Conservation (phyloP, 148 eudicot genomes). For the Chenopodium formosanum region DNA sequence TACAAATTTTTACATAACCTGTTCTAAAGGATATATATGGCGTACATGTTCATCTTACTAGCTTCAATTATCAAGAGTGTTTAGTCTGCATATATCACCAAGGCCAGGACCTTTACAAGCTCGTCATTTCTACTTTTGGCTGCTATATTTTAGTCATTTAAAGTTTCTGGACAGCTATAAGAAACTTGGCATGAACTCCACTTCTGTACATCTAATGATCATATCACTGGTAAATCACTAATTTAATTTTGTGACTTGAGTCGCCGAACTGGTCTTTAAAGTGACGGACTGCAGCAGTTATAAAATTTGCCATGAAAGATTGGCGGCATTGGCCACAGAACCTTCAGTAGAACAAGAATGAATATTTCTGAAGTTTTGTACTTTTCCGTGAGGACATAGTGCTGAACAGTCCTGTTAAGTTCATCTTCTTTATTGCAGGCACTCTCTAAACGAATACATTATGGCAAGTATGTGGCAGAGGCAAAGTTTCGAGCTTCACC, state of each 20-base stretch:
- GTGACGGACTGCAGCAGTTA: neutral
- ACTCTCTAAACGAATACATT: constrained; percentile 91
- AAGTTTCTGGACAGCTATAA: neutral
- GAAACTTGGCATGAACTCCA: neutral
- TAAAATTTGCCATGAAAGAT: neutral
- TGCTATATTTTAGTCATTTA: neutral
- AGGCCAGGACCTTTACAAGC: neutral
- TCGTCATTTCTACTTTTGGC: neutral
- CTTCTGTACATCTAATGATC: neutral
- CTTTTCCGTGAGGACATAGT: neutral
- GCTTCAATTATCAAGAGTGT: neutral
- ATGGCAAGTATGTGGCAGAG: constrained; percentile 96
- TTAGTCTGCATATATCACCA: neutral
- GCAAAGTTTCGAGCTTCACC: constrained; percentile 88
- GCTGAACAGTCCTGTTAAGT: neutral
- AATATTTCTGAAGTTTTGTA: neutral
- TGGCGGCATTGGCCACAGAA: neutral
- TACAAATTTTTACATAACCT: neutral
- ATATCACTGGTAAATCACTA: neutral
- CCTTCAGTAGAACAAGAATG: neutral
- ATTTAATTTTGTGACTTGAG: neutral
- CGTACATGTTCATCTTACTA: neutral
- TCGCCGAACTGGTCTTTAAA: neutral
- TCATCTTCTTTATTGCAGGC: constrained; percentile 43
- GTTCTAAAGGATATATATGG: neutral